Conservation (phyloP, 441 rosid genomes). For the Pelargonium exstipulatum region DNA sequence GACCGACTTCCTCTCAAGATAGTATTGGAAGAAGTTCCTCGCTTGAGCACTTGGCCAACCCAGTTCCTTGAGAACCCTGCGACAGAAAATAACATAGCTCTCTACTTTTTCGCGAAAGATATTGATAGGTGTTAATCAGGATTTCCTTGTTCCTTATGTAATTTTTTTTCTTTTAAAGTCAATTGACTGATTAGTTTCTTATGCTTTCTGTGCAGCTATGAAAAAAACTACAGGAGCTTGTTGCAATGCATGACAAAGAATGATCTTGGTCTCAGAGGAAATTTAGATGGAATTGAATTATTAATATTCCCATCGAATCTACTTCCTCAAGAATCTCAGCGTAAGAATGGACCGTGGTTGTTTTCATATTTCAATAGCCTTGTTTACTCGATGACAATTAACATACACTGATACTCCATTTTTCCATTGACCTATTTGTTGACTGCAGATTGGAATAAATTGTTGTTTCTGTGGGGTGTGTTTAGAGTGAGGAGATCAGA, state of each 20-base stretch:
- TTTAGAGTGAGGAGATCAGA: constrained; percentile 20
- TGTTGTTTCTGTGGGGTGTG: constrained; percentile 34
- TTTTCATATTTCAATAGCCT: background rate
- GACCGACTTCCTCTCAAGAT: constrained; percentile 27
- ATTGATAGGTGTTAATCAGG: constrained; percentile 23
- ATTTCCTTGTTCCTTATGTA: background rate
- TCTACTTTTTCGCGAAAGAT: constrained; percentile 31
- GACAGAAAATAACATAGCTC: constrained; percentile 30
- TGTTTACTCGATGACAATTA: background rate
- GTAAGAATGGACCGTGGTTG: constrained; percentile 21
- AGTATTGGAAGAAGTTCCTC: constrained; percentile 26
- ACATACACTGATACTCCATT: background rate
- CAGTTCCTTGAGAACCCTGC: constrained; percentile 21
- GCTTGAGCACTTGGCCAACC: constrained; percentile 25
- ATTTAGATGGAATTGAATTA: constrained; percentile 25
- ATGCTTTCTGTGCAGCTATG: constrained; percentile 26
- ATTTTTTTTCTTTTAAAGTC: background rate
- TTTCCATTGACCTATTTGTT: constrained; percentile 1
- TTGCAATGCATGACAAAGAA: constrained; percentile 25
- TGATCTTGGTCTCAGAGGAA: constrained; percentile 30
- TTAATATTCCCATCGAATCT: constrained; percentile 29
- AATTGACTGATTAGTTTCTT: constrained; percentile 7
- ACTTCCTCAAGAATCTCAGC: constrained; percentile 28
- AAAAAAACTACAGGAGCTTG: constrained; percentile 25
- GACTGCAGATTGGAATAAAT: constrained; percentile 33